A percentile compares a stretch with the other conserved stretches of the same genome.
Evolutionary conservation across 2,329 filamentous ascomycete genomes (phyloP).

Genomic region (Pseudogymnoascus sp.): DNA sequence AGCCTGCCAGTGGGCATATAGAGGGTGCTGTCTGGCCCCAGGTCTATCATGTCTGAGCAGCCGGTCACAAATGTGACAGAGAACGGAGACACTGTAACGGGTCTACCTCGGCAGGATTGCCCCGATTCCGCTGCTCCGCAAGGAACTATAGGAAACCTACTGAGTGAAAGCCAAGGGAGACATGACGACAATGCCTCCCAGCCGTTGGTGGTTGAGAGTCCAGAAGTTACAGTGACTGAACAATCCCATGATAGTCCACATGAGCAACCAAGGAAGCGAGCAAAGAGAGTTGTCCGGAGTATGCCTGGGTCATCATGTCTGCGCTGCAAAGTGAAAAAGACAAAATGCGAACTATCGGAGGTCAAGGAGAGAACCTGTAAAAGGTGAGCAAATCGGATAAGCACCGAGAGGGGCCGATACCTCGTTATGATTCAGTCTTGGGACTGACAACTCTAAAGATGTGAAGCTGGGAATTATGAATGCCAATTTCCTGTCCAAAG

Average conservation of each 20-base stretch:
- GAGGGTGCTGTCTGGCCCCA: not conserved
- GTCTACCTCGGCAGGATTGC: not conserved
- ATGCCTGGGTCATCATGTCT: not conserved
- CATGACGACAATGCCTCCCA: not conserved
- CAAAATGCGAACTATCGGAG: not conserved
- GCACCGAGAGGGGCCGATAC: not conserved
- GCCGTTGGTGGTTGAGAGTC: not conserved
- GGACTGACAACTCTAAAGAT: not conserved
- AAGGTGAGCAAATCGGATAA: not conserved
- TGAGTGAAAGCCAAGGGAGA: not conserved
- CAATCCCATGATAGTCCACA: not conserved
- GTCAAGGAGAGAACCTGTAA: not conserved
- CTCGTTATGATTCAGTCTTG: not conserved
- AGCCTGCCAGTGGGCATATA: not conserved
- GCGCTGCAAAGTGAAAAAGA: conserved; percentile 4
- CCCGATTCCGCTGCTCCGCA: not conserved
- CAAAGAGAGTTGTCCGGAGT: not conserved
- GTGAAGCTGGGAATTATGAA: not conserved
- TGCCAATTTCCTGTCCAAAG: not conserved
- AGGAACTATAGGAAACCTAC: not conserved
- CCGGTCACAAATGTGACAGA: not conserved
- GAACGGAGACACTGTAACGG: not conserved
- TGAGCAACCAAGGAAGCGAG: conserved; percentile 4
- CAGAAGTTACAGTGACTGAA: not conserved
- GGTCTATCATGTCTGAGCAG: not conserved